Percentiles rank a stretch among this genome's conserved stretches.
These are phyloP conservation scores for Sherardia arvensis DNA, from an alignment of 257 asterid species.

Conservation along the genomic window DNA sequence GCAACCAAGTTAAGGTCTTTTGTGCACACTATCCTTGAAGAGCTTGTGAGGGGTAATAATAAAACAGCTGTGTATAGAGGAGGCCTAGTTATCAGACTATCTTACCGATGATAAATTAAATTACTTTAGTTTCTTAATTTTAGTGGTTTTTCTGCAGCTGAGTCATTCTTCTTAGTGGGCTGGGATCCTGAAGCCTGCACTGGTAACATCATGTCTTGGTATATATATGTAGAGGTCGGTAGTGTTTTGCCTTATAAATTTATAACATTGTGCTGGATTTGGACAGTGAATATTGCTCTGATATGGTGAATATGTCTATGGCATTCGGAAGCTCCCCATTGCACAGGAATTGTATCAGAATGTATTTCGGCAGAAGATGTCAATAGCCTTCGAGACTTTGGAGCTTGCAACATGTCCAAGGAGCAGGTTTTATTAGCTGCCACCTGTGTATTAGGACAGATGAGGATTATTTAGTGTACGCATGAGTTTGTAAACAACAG, in stretches of 20 bases:
- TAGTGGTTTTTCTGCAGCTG: constrained; percentile 37
- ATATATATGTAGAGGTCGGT: background rate
- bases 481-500: background rate
- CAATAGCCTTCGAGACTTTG: constrained; percentile 34
- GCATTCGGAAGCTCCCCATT: constrained; percentile 37
- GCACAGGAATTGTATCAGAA: constrained; percentile 65
- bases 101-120: constrained; percentile 2
- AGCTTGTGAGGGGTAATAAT: constrained; percentile 48
- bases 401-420: constrained; percentile 80
- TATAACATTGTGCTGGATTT: constrained; percentile 17
- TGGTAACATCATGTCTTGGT: constrained; percentile 33
- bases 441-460: constrained; percentile 85
- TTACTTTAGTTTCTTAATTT: constrained; percentile 17
- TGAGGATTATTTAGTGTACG: constrained; percentile 79
- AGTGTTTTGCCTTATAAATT: constrained; percentile 7
- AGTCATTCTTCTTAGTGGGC: constrained; percentile 39
- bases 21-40: constrained; percentile 39
- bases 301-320: constrained; percentile 74
- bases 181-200: constrained; percentile 24
- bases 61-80: constrained; percentile 40
- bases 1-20: too few species aligned
- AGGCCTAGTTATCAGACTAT: background rate
- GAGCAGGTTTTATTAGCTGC: constrained; percentile 69
- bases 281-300: constrained; percentile 67
- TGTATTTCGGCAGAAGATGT: constrained; percentile 41